Base-by-base conservation (phyloP, 805 yeast species). In the Yarrowia alimentaria region DNA sequence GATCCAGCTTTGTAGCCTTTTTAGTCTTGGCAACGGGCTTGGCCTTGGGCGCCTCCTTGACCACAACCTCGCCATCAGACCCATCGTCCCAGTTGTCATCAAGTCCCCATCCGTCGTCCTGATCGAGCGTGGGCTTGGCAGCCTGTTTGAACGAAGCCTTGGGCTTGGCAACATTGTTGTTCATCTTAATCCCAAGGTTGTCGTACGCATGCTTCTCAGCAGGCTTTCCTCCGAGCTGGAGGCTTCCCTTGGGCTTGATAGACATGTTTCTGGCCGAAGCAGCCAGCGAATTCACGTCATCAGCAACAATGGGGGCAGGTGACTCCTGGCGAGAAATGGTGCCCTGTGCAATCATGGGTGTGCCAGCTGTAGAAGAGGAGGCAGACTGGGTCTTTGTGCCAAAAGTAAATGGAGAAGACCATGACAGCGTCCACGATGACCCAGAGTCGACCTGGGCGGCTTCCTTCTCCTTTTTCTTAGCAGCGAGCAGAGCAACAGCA, bases 41-140 rank as follows among this genome's bases (percentile, higher is more conserved):
- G 21, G 37, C 13, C 17, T 30, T 43, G 24, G 50, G 33, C 3
- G 43, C 16, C 25, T 40, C 47, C 33, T 40, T 40, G 18, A 40
- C 21, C 11, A 43, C 50, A 12, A 43, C 50, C 37, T 43, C 50
- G 4, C 50, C 50, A 12, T 43, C 50, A 30, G 50, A 43, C 12
- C 50, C 50, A 13, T 43, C 50, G 17, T 31, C 37, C 50, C 50
- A 43, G 37, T 40, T 40, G 19, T 43, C 50, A 22, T 43, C 50
- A 14, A 43, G 35, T 22, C 42, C 33, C 37, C 37, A 35, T 5
- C 25, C 47, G 19, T 31, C 26, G 24, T 30, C 19, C 14, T 24
- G 50, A 21, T 48, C 30, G 10, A 28, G 21, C 3, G 28, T 20
- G 8, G 54, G 34, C 13, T 28, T 26, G 13, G 48, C 30, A 22